Evolutionary conservation across 805 yeast genomes (phyloP), one percentile per base, ranked within the genome.

Genomic region (Wickerhamomyces queroliae): DNA sequence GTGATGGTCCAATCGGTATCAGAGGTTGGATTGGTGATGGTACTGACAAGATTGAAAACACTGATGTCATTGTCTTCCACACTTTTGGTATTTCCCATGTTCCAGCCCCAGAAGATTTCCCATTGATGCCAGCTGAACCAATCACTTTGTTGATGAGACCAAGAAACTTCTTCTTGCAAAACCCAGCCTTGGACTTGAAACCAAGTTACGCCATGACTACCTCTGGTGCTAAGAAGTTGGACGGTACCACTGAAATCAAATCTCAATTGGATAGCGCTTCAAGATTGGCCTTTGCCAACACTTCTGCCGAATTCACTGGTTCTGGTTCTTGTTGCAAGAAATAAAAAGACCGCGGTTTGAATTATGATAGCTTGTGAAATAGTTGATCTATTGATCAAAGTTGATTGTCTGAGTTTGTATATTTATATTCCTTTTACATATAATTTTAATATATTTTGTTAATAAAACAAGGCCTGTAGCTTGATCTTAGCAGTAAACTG

Each of bases 101-200:
- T 76, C 95, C 95, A 43, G 81, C 90, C 12, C 91, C 93, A 43
- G 93, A 84, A 67, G 95, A 84, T 62, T 84, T 83, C 81, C 93
- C 93, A 41, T 75, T 84, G 47, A 84, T 84, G 93, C 93, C 93
- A 35, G 83, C 88, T 36, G 95, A 84, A 65, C 83, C 87, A 54
- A 80, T 84, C 53, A 76, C 82, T 43, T 67, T 84, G 50, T 67
- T 80, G 66, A 67, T 84, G 58, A 76, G 90, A 62, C 93, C 93
- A 51, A 72, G 91, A 59, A 78, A 84, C 63, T 79, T 84, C 68
- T 84, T 84, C 72, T 64, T 70, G 34, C 85, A 80, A 59, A 84
- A 83, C 62, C 93, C 95, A 24, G 83, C 76, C 38, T 69, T 84
- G 49, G 93, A 84, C 53, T 75, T 85, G 44, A 75, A 72, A 50